Conservation (phyloP, 2,329 filamentous ascomycete genomes). For the Fusarium beomiforme region DNA sequence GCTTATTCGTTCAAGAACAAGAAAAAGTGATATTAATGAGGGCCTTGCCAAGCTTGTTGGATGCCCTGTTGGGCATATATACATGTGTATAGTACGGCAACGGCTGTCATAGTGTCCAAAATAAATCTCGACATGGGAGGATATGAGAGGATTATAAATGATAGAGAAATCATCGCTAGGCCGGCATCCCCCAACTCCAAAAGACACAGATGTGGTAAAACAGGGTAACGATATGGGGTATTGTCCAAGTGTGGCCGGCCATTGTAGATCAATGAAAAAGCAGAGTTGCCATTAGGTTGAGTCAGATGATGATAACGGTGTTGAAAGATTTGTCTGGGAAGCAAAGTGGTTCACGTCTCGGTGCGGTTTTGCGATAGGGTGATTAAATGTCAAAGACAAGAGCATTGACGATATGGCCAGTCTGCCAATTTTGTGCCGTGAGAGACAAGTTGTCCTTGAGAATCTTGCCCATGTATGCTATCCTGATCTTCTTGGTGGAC, state of each 20-base stretch:
- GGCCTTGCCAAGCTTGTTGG: background rate
- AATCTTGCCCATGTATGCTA: constrained; percentile 85
- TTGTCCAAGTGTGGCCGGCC: constrained; percentile 40
- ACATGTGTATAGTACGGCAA: constrained; percentile 1
- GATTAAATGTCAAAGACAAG: constrained; percentile 67
- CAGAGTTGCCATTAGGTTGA: background rate
- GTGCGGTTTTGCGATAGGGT: background rate
- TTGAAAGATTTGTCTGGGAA: background rate
- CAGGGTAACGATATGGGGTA: constrained; percentile 37
- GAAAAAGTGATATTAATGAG: constrained; percentile 6
- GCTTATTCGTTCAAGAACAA: background rate
- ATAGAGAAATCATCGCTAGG: constrained; percentile 28
- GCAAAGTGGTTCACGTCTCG: background rate
- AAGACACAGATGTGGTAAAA: constrained; percentile 6
- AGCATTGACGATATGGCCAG: constrained; percentile 80
- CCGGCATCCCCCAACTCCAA: constrained; percentile 29
- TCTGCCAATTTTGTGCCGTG: constrained; percentile 77
- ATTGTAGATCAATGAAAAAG: constrained; percentile 5
- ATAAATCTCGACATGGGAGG: constrained; percentile 1
- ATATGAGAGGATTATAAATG: constrained; percentile 11
- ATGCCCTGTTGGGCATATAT: background rate
- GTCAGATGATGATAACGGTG: background rate
- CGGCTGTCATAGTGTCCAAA: constrained; percentile 4
- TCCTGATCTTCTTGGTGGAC: constrained; percentile 67
- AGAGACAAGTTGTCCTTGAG: constrained; percentile 76